Conservation (phyloP, 345 rosid genomes). For the Anacardium occidentale region DNA sequence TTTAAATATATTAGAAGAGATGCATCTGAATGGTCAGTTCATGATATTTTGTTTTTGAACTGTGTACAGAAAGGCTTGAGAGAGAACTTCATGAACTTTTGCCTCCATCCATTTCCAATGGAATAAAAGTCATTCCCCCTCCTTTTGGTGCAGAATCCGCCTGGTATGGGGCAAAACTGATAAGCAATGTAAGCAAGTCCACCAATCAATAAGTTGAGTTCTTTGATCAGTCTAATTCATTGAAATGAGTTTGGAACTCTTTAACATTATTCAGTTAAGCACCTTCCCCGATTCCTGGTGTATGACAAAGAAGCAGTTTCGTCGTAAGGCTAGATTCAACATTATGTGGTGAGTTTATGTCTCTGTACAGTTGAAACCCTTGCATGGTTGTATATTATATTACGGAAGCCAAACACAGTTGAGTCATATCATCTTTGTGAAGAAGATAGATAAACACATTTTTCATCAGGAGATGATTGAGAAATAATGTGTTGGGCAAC, state of each 20-base stretch:
- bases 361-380: neutral
- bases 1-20: neutral
- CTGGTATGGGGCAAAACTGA: conserved; percentile 89
- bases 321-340: conserved; percentile 55
- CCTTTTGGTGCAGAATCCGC: conserved; percentile 70
- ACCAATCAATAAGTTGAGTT: neutral
- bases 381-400: neutral
- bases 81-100: conserved; percentile 64
- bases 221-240: neutral
- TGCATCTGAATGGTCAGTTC: neutral
- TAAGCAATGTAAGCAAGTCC: conserved; percentile 66
- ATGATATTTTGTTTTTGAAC: conserved; percentile 6
- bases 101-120: conserved; percentile 51
- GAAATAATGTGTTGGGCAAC: neutral
- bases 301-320: conserved; percentile 66
- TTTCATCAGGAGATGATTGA: neutral
- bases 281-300: conserved; percentile 84
- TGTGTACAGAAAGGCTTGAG: conserved; percentile 71
- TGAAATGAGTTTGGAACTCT: neutral
- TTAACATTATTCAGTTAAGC: conserved; percentile 56
- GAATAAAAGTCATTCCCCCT: conserved; percentile 70
- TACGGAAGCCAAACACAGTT: neutral
- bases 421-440: neutral
- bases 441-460: neutral
- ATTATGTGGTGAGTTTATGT: conserved; percentile 44